A percentile compares a stretch with the other conserved stretches of the same genome.
phyloP scores from a whole-genome alignment of 768 basidiomycete species.

The Phylloporus rhodoxanthus region DNA sequence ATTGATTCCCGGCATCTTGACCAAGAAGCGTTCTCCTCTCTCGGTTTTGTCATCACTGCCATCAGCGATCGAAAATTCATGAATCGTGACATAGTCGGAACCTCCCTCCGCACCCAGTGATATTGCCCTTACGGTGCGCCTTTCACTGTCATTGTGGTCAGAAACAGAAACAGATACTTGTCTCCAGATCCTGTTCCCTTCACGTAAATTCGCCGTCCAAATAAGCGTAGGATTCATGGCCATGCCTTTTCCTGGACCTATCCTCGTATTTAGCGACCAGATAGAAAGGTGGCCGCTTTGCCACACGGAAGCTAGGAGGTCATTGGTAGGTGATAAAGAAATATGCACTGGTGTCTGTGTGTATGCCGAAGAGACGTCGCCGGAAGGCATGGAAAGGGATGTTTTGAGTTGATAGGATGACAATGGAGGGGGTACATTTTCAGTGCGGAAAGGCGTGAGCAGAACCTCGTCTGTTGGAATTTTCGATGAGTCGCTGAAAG shows the following conservation, averaged over 20 bases:
- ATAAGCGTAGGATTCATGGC: slow-evolving; percentile 49
- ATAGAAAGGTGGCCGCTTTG: slow-evolving; percentile 62
- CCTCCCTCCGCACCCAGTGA: slow-evolving; percentile 37
- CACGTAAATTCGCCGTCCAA: slow-evolving; percentile 29
- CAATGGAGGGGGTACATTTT: slow-evolving; percentile 99
- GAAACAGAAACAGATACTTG: slow-evolving; percentile 26
- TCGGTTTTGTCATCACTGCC: not conserved
- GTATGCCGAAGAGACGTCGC: not conserved
- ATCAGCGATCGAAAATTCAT: slow-evolving; percentile 14
- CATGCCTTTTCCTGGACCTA: slow-evolving; percentile 51
- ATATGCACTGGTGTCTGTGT: slow-evolving; percentile 53
- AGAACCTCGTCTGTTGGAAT: slow-evolving; percentile 55
- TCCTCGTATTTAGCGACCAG: slow-evolving; percentile 62
- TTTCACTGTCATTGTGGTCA: not conserved
- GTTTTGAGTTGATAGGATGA: slow-evolving; percentile 51
- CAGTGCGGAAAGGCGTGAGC: slow-evolving; percentile 87
- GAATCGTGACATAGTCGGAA: slow-evolving; percentile 32
- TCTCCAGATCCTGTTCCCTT: slow-evolving; percentile 20
- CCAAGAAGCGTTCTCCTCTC: slow-evolving; percentile 4
- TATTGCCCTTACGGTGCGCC: slow-evolving; percentile 20
- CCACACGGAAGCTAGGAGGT: slow-evolving; percentile 64
- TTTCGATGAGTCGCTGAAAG: not conserved
- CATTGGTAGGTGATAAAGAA: slow-evolving; percentile 51
- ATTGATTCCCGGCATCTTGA: slow-evolving; percentile 34
- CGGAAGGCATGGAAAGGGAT: slow-evolving; percentile 5